Evolutionary conservation across 1,284 basidiomycete species (phyloP).

Genomic region (Pseudozyma sp.): DNA sequence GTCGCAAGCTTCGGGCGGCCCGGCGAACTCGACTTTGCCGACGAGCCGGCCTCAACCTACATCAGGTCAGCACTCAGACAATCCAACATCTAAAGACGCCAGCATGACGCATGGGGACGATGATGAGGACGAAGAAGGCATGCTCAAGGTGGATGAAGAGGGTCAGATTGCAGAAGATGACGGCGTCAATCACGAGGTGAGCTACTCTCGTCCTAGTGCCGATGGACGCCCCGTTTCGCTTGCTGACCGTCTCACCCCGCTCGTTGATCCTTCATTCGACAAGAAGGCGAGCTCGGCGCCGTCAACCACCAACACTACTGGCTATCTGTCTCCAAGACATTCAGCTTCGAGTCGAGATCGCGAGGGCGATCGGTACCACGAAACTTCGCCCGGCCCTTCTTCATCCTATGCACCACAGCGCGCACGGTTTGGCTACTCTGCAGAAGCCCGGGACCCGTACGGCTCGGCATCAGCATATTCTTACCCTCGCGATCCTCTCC

Average conservation of each 20-base stretch:
- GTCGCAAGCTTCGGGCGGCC: not conserved
- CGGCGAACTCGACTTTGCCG: not conserved
- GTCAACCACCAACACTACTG: conserved; percentile 17
- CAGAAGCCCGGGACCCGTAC: conserved; percentile 25
- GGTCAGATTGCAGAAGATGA: conserved; percentile 53
- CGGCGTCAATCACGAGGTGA: conserved; percentile 31
- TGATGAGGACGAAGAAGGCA: conserved; percentile 52
- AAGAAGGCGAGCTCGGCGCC: conserved; percentile 13
- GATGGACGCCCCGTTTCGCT: conserved; percentile 23
- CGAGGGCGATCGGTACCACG: conserved; percentile 36
- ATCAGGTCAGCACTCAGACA: conserved; percentile 1
- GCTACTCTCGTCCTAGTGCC: conserved; percentile 27
- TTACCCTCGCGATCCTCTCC: conserved; percentile 32
- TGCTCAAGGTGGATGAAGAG: conserved; percentile 49
- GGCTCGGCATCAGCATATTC: conserved; percentile 29
- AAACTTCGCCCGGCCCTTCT: conserved; percentile 36
- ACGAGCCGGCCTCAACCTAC: not conserved
- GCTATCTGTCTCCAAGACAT: conserved; percentile 32
- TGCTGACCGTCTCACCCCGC: conserved; percentile 37
- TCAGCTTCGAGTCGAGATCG: conserved; percentile 29
- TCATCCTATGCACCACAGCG: conserved; percentile 35
- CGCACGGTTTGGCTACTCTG: conserved; percentile 23
- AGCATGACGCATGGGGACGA: conserved; percentile 24
- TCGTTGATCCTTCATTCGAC: conserved; percentile 21
- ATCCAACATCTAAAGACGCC: conserved; percentile 2